Evolutionary conservation across 2,329 filamentous ascomycete genomes (phyloP).

Genomic region (Clonostachys solani): DNA sequence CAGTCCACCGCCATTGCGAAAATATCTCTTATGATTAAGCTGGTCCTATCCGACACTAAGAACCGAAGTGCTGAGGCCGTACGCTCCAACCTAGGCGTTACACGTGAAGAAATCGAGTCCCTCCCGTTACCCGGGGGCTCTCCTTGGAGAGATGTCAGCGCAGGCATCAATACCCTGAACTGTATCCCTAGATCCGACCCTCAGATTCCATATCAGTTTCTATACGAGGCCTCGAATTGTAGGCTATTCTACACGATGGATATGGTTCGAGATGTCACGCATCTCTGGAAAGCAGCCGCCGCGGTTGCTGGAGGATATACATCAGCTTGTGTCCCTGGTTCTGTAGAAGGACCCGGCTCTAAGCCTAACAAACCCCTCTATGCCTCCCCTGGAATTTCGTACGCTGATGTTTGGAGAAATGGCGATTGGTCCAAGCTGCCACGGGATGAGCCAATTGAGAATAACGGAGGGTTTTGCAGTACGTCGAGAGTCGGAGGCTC

Average conservation of each 20-base stretch:
- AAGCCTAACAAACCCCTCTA: no score
- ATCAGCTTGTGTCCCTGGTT: no score
- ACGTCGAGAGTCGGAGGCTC: no score
- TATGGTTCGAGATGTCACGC: conserved; percentile 40
- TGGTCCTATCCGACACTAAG: no score
- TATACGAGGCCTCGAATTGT: conserved; percentile 53
- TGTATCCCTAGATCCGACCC: conserved; percentile 20
- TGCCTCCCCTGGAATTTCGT: no score
- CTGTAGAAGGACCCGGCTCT: no score
- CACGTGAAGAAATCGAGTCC: background rate
- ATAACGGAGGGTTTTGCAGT: no score
- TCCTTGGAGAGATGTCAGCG: conserved; percentile 12
- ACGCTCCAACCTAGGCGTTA: no score
- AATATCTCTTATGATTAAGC: background rate
- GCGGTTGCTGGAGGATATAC: background rate
- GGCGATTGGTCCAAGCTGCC: no score
- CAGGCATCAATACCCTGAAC: conserved; percentile 28
- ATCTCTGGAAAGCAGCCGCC: conserved; percentile 34
- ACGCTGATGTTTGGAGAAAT: no score
- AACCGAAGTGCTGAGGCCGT: no score
- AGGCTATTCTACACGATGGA: conserved; percentile 50
- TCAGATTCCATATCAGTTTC: conserved; percentile 48
- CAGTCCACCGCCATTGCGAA: conserved; percentile 13
- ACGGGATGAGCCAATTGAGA: no score
- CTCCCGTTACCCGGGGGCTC: background rate